Percentiles rank a stretch among this genome's conserved stretches.
Evolutionary conservation across 768 basidiomycete genomes (phyloP).

Genomic region (Vararia minispora): DNA sequence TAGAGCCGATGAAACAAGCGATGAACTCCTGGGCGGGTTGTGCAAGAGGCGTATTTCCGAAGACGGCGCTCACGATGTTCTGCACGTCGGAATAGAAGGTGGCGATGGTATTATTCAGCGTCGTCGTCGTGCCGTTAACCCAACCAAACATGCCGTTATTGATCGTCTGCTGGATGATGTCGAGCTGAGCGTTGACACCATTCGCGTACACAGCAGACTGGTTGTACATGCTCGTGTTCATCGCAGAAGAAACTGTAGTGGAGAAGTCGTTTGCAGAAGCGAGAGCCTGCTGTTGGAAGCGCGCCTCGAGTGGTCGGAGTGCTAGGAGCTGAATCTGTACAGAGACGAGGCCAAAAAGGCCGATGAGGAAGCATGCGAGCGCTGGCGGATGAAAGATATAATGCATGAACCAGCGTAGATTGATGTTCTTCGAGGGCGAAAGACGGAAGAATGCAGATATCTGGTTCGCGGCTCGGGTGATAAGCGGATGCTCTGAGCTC

Average conservation of each 20-base stretch:
- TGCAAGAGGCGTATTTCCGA: slow-evolving; percentile 78
- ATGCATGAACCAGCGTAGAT: slow-evolving; percentile 80
- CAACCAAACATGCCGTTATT: slow-evolving; percentile 89
- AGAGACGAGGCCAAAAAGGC: slow-evolving; percentile 79
- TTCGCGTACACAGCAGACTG: slow-evolving; percentile 70
- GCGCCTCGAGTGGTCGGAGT: slow-evolving; percentile 57
- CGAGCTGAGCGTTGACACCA: slow-evolving; percentile 65
- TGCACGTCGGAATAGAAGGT: slow-evolving; percentile 84
- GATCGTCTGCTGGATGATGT: slow-evolving; percentile 59
- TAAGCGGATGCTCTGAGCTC: slow-evolving; percentile 59
- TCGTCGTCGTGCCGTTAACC: slow-evolving; percentile 84
- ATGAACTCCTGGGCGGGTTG: slow-evolving; percentile 78
- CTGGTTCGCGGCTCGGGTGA: slow-evolving; percentile 51
- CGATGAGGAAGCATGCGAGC: slow-evolving; percentile 83
- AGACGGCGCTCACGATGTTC: slow-evolving; percentile 60
- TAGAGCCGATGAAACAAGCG: slow-evolving; percentile 83
- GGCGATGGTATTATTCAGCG: slow-evolving; percentile 78
- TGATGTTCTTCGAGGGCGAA: slow-evolving; percentile 48
- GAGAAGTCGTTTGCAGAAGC: slow-evolving; percentile 56
- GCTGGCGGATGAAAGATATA: slow-evolving; percentile 91
- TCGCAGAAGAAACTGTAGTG: slow-evolving; percentile 54
- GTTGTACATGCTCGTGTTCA: slow-evolving; percentile 78
- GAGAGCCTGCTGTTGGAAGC: slow-evolving; percentile 53
- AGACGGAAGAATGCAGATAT: slow-evolving; percentile 42
- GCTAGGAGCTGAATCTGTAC: slow-evolving; percentile 83